Evolutionary conservation across 1,139 yeast species (phyloP).

Genomic region (Taphrina populina): DNA sequence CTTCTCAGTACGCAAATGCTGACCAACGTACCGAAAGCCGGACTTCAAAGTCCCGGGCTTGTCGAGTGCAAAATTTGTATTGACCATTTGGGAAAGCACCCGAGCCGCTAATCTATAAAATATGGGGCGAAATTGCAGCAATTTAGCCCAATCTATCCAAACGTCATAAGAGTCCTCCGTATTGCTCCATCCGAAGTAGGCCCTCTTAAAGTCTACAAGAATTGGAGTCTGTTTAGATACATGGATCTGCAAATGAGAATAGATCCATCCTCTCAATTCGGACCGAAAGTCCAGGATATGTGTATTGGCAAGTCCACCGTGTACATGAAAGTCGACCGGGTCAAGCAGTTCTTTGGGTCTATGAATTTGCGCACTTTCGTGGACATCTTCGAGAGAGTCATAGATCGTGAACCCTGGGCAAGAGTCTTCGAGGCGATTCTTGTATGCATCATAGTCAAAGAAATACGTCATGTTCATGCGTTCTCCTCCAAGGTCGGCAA

Average conservation of each 20-base stretch:
- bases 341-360: not conserved
- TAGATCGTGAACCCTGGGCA: slow-evolving; percentile 14
- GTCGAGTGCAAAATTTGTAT: no score
- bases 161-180: slow-evolving; percentile 4
- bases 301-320: not conserved
- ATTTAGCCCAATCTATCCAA: slow-evolving; percentile 5
- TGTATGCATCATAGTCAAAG: slow-evolving; percentile 8
- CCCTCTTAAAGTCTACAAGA: not conserved
- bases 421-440: not conserved
- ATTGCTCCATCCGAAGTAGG: slow-evolving; percentile 4
- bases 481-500: slow-evolving; percentile 2
- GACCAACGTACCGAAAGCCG: not conserved
- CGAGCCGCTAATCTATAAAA: slow-evolving; percentile 2
- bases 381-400: slow-evolving; percentile 5
- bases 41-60: not conserved
- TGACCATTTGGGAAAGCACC: not conserved
- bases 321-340: not conserved
- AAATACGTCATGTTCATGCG: slow-evolving; percentile 5
- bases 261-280: slow-evolving; percentile 4
- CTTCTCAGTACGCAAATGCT: slow-evolving; percentile 9
- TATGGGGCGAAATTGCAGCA: slow-evolving; percentile 1
- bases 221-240: not conserved
- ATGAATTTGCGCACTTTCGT: not conserved
- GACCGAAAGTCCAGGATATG: slow-evolving; percentile 1
- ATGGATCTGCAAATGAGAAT: not conserved